These are phyloP conservation scores for Pinus tabuliformis DNA, from an alignment of 75 land plant species.

Conservation along the genomic window DNA sequence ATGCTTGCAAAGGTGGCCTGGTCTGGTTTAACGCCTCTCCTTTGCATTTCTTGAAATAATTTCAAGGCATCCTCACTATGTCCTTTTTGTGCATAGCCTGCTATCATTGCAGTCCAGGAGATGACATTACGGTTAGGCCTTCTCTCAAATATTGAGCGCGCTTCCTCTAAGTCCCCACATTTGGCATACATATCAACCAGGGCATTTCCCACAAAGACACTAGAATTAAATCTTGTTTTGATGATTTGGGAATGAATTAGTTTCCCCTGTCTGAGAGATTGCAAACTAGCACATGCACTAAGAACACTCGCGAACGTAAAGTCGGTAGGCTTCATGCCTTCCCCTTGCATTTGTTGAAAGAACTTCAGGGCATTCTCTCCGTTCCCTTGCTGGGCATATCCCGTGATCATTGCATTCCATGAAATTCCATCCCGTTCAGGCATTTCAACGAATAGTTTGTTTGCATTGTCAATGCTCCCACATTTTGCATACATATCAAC, in stretches of 20 bases:
- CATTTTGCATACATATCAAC: conserved; percentile 57
- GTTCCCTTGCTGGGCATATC: conserved; percentile 40
- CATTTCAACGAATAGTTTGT: conserved; percentile 27
- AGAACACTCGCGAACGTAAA: conserved; percentile 58
- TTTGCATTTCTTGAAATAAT: conserved; percentile 42
- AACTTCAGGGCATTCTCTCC: conserved; percentile 32
- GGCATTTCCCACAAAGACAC: conserved; percentile 54
- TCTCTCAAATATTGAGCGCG: conserved; percentile 24
- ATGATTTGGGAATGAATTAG: conserved; percentile 37
- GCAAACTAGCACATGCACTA: conserved; percentile 46
- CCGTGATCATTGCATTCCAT: conserved; percentile 68
- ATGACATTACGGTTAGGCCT: conserved; percentile 41
- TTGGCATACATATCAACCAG: conserved; percentile 77
- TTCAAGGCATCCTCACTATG: conserved; percentile 35
- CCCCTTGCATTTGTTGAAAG: conserved; percentile 39
- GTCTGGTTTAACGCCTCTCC: conserved; percentile 15
- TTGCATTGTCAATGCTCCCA: conserved; percentile 31
- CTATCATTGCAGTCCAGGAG: conserved; percentile 50
- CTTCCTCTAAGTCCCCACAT: conserved; percentile 44
- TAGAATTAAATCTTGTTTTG: conserved; percentile 35
- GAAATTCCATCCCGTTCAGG: conserved; percentile 35
- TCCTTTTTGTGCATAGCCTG: conserved; percentile 34
- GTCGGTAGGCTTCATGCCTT: conserved; percentile 36
- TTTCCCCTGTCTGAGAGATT: conserved; percentile 38
- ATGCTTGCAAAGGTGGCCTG: neutral